A percentile compares a stretch with the other conserved stretches of the same genome.
These are phyloP conservation scores for Eimeria sp. DNA, from an alignment of 169 alveolate genomes.

Conservation along the genomic window DNA sequence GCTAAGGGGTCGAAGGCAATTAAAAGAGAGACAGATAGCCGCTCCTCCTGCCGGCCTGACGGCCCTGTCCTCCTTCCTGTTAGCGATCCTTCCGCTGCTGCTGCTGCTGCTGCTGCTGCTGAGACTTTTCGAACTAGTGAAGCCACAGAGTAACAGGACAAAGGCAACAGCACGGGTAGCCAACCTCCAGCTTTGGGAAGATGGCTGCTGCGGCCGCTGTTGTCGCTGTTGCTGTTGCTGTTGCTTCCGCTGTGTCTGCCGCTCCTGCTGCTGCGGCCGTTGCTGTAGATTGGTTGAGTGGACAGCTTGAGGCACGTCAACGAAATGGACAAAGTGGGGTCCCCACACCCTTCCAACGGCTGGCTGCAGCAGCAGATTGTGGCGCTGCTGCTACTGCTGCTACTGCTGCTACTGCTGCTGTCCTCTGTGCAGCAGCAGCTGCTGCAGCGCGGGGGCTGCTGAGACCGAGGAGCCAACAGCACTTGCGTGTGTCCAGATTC, in stretches of 20 bases:
- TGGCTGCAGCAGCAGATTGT: constrained; percentile 8
- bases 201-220: constrained; percentile 27
- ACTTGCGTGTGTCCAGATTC: not conserved
- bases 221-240: constrained; percentile 12
- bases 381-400: constrained; percentile 39
- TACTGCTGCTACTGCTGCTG: constrained; percentile 41
- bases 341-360: not conserved
- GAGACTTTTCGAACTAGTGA: not conserved
- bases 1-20: not conserved
- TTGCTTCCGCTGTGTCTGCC: constrained; percentile 25
- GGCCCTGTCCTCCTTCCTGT: not conserved
- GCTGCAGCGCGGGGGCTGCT: not conserved
- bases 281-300: not conserved
- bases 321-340: not conserved
- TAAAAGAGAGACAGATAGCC: not conserved
- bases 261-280: constrained; percentile 22
- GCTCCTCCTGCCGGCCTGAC: not conserved
- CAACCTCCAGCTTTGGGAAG: not conserved
- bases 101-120: not conserved
- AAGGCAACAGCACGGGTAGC: constrained; percentile 38
- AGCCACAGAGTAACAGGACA: not conserved
- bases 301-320: not conserved
- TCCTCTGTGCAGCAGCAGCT: not conserved
- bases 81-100: not conserved
- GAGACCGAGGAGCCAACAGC: not conserved